Percentiles rank a stretch among this genome's conserved stretches.
phyloP scores from a whole-genome alignment of 352 stramenopile genomes.

The Phytophthora nicotianae region DNA sequence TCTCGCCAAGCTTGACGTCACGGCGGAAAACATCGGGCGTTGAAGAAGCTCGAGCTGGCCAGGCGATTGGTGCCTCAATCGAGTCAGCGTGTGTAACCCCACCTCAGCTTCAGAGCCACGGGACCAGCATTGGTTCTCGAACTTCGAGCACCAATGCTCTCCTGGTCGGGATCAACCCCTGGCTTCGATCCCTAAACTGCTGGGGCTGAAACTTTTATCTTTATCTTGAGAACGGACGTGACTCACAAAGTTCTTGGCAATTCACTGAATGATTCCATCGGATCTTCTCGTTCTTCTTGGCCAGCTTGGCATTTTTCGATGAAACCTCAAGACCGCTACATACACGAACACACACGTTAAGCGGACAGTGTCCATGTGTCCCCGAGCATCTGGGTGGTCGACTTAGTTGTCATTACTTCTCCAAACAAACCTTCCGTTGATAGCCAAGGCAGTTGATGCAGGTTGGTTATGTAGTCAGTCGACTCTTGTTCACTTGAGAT shows the following conservation, averaged over 20 bases:
- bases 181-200: not conserved
- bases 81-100: conserved; percentile 33
- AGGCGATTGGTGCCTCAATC: conserved; percentile 24
- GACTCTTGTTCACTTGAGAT: not conserved
- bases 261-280: not conserved
- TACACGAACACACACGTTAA: conserved; percentile 1
- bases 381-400: conserved; percentile 17
- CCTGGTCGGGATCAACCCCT: no score
- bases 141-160: conserved; percentile 2
- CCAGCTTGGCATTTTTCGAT: conserved; percentile 12
- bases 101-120: conserved; percentile 5
- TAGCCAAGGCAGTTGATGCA: not conserved
- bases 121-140: not conserved
- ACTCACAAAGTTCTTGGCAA: not conserved
- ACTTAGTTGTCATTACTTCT: conserved; percentile 8
- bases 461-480: not conserved
- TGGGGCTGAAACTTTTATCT: not conserved
- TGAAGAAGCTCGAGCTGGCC: conserved; percentile 7
- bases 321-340: conserved; percentile 16
- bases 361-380: conserved; percentile 5
- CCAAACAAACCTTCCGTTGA: not conserved
- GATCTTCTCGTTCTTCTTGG: conserved; percentile 1
- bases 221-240: conserved; percentile 13
- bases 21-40: conserved; percentile 31
- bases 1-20: conserved; percentile 14